phyloP scores from a whole-genome alignment of 495 filamentous ascomycete genomes.

The Tuber aestivum region DNA sequence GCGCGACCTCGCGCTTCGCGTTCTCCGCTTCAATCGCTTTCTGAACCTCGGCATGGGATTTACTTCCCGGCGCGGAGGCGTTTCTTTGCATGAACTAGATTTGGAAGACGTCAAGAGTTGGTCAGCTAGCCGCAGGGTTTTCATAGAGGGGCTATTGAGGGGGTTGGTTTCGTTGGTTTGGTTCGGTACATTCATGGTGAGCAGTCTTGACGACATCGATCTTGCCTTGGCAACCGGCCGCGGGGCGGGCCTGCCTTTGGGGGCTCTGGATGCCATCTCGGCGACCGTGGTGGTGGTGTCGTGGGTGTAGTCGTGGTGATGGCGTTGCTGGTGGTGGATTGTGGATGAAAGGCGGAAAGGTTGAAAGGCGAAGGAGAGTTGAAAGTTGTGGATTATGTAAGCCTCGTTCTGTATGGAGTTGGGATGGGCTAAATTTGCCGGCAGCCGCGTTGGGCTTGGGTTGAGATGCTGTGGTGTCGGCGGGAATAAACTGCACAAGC shows the following conservation, averaged over 20 bases:
- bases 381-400: not conserved
- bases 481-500: not conserved
- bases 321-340: not conserved
- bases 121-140: not conserved
- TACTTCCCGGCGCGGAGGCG: conserved; percentile 51
- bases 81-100: conserved; percentile 89
- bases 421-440: not conserved
- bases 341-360: not conserved
- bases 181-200: conserved; percentile 77
- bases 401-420: not conserved
- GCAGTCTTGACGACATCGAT: conserved; percentile 77
- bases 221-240: conserved; percentile 52
- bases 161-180: conserved; percentile 20
- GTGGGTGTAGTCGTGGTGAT: not conserved
- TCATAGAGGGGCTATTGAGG: not conserved
- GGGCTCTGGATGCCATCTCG: conserved; percentile 44
- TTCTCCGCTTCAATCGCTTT: conserved; percentile 71
- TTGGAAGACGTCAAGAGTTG: conserved; percentile 8
- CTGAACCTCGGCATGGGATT: conserved; percentile 50
- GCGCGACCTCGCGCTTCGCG: conserved; percentile 61
- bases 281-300: conserved; percentile 15
- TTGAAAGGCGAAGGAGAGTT: not conserved
- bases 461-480: not conserved
- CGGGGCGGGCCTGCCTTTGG: conserved; percentile 44
- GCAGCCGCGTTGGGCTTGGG: not conserved